phyloP scores from a whole-genome alignment of 441 rosid species.

The Eutrema salsugineum region DNA sequence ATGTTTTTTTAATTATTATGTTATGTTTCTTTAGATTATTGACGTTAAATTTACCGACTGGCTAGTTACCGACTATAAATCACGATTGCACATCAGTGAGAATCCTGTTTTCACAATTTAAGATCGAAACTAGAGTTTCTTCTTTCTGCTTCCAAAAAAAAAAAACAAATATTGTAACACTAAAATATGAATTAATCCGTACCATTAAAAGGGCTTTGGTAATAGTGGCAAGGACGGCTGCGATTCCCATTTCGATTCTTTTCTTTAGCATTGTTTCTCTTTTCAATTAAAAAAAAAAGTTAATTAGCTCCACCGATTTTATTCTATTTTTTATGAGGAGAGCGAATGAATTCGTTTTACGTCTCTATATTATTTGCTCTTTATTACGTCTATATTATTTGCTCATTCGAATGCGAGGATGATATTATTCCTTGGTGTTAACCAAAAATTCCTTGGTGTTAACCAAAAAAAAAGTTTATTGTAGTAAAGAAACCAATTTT shows the following conservation, averaged over 20 bases:
- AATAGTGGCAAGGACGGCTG: slow-evolving; percentile 29
- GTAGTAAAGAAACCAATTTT: neutral
- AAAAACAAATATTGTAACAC: neutral
- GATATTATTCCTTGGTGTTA: neutral
- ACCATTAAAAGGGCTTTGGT: slow-evolving; percentile 10
- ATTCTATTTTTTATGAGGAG: neutral
- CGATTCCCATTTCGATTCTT: slow-evolving; percentile 25
- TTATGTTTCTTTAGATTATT: no score
- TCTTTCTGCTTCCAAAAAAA: neutral
- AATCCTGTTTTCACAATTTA: neutral
- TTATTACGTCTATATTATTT: neutral
- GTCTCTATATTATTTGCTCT: neutral
- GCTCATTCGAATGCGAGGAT: neutral
- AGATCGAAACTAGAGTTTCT: neutral
- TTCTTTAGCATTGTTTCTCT: neutral
- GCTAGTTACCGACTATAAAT: no score
- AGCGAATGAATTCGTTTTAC: neutral
- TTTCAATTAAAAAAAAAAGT: neutral
- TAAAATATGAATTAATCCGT: slow-evolving; percentile 14
- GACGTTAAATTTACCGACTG: neutral
- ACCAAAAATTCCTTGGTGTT: no score
- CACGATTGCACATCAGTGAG: neutral
- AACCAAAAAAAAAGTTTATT: neutral
- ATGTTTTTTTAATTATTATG: no score
- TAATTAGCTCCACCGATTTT: slow-evolving; percentile 2